A percentile compares a stretch with the other conserved stretches of the same genome.
Conservation (phyloP, 305 asterid species). For the Fraxinus velutina region DNA sequence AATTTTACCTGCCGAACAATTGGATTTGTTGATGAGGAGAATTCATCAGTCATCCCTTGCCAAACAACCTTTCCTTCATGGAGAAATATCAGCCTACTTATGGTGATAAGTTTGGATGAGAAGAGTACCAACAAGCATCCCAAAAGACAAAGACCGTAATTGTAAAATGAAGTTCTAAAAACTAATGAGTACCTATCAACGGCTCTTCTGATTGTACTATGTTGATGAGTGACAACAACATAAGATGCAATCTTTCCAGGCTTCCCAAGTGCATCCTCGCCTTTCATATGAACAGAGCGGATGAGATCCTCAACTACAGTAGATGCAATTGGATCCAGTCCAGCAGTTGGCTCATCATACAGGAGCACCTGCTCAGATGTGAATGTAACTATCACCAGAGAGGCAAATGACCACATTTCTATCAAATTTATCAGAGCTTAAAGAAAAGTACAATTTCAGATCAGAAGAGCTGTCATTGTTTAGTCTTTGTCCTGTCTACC, state of each 20-base stretch:
- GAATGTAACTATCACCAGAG: conserved; percentile 6
- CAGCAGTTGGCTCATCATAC: conserved; percentile 98
- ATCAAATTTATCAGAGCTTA: neutral
- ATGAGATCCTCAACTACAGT: conserved; percentile 98
- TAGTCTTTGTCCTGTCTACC: neutral
- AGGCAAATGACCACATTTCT: neutral
- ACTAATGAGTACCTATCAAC: conserved; percentile 70
- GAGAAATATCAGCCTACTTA: conserved; percentile 70
- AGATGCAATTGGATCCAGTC: conserved; percentile 98
- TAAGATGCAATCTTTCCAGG: conserved; percentile 92
- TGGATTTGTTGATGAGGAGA: conserved; percentile 73
- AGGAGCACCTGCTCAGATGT: conserved; percentile 68
- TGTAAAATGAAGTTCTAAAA: neutral
- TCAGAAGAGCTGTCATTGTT: neutral
- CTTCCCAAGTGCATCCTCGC: conserved; percentile 76
- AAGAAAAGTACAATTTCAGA: neutral
- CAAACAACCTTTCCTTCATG: conserved; percentile 89
- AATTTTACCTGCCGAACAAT: conserved; percentile 79
- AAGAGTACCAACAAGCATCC: conserved; percentile 16
- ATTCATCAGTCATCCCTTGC: conserved; percentile 97
- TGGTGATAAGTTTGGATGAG: conserved; percentile 19
- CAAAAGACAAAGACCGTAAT: conserved; percentile 13
- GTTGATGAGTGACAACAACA: conserved; percentile 95
- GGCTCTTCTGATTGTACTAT: conserved; percentile 93
- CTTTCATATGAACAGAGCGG: conserved; percentile 86